phyloP scores from a whole-genome alignment of 2,329 filamentous ascomycete species.

The Shiraia bambusicola region DNA sequence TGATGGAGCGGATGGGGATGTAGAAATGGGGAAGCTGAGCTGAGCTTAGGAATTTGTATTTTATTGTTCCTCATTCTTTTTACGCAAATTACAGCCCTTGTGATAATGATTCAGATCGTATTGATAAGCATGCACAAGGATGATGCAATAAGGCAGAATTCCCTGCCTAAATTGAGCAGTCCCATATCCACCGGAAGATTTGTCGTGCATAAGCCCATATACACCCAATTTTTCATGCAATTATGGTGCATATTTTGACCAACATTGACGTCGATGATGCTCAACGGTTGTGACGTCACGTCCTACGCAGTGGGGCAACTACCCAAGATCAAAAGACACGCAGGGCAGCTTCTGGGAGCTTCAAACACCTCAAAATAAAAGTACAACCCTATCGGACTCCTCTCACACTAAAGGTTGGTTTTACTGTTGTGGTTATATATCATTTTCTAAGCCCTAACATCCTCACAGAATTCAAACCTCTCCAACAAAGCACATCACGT shows the following conservation, averaged over 20 bases:
- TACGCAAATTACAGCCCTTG: no score
- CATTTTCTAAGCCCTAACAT: slow-evolving; percentile 1
- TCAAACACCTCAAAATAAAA: no score
- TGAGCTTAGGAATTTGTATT: slow-evolving; percentile 28
- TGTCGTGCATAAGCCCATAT: neutral
- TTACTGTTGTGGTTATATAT: neutral
- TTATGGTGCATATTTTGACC: neutral
- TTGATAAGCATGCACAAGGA: neutral
- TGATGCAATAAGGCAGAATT: neutral
- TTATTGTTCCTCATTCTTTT: neutral
- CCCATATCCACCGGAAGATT: slow-evolving; percentile 9
- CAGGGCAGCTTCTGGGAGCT: neutral
- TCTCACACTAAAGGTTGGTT: neutral
- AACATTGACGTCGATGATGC: slow-evolving; percentile 27
- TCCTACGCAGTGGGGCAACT: slow-evolving; percentile 4
- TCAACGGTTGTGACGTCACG: slow-evolving; percentile 14
- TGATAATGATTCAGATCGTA: neutral
- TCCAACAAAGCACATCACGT: slow-evolving; percentile 8
- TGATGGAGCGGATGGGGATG: slow-evolving; percentile 52
- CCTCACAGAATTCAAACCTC: neutral
- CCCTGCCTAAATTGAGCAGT: neutral
- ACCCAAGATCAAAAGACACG: slow-evolving; percentile 1
- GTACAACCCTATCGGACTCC: neutral
- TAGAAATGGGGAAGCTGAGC: slow-evolving; percentile 72
- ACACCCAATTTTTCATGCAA: slow-evolving; percentile 2